A percentile compares a stretch with the other conserved stretches of the same genome.
Evolutionary conservation across 2,329 filamentous ascomycete genomes (phyloP).

Genomic region (Aspergillus sp.): DNA sequence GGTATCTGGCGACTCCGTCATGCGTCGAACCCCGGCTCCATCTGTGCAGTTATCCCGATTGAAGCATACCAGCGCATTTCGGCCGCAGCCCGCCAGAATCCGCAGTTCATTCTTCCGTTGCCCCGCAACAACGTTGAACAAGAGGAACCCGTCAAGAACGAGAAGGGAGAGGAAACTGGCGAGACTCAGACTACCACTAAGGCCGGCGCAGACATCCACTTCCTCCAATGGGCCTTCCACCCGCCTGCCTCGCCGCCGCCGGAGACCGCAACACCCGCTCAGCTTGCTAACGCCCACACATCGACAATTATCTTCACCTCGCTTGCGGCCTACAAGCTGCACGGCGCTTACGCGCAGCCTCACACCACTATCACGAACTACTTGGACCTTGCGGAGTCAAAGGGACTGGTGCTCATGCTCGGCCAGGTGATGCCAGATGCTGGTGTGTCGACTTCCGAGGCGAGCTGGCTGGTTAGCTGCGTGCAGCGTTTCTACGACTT

Average conservation of each 20-base stretch:
- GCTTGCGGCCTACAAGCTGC: slow-evolving; percentile 83
- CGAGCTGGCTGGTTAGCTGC: slow-evolving; percentile 85
- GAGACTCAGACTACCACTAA: slow-evolving; percentile 20
- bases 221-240: slow-evolving; percentile 93
- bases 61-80: slow-evolving; percentile 69
- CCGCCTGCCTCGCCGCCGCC: slow-evolving; percentile 39
- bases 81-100: slow-evolving; percentile 62
- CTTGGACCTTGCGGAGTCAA: slow-evolving; percentile 65
- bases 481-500: slow-evolving; percentile 83
- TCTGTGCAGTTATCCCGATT: slow-evolving; percentile 77
- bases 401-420: slow-evolving; percentile 78
- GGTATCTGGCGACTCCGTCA: slow-evolving; percentile 86
- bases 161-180: slow-evolving; percentile 10
- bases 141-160: slow-evolving; percentile 12
- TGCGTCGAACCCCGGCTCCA: slow-evolving; percentile 61
- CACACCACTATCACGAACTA: slow-evolving; percentile 95
- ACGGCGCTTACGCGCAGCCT: slow-evolving; percentile 81
- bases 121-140: slow-evolving; percentile 39
- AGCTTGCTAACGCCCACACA: slow-evolving; percentile 49
- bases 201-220: slow-evolving; percentile 81
- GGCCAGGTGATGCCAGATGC: slow-evolving; percentile 69
- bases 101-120: slow-evolving; percentile 86
- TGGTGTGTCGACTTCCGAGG: slow-evolving; percentile 72
- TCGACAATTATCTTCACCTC: slow-evolving; percentile 86
- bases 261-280: slow-evolving; percentile 11